Conservation (phyloP, 257 asterid species). For the Orobanche coerulescens region DNA sequence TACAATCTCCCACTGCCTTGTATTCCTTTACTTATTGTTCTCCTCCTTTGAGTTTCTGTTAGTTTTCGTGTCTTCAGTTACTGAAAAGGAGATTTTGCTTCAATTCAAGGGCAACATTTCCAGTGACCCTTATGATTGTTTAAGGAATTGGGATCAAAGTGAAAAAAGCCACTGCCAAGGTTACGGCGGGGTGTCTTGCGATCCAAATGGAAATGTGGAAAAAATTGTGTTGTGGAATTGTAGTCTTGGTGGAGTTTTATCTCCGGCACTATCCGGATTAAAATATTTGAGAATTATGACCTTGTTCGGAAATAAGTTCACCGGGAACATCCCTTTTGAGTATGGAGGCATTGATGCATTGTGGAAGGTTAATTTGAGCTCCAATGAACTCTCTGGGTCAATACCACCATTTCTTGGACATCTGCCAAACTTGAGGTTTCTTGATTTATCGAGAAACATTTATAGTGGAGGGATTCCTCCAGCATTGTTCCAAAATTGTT, state of each 20-base stretch:
- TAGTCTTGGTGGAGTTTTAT: constrained; percentile 61
- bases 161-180: constrained; percentile 54
- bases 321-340: constrained; percentile 64
- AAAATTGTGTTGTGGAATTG: constrained; percentile 81
- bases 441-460: constrained; percentile 76
- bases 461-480: constrained; percentile 62
- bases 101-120: constrained; percentile 81
- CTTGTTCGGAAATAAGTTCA: constrained; percentile 67
- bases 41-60: constrained; percentile 34
- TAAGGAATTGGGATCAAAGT: constrained; percentile 60
- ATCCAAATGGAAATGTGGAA: constrained; percentile 71
- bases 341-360: constrained; percentile 57
- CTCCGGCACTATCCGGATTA: constrained; percentile 66
- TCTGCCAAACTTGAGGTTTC: constrained; percentile 68
- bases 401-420: constrained; percentile 83
- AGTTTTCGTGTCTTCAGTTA: constrained; percentile 37
- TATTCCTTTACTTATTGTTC: constrained; percentile 35
- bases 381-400: constrained; percentile 80
- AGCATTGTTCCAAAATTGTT: constrained; percentile 66
- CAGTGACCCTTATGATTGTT: constrained; percentile 70
- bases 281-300: constrained; percentile 61
- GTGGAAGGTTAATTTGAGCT: constrained; percentile 87
- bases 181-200: constrained; percentile 61
- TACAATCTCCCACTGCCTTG: constrained; percentile 36
- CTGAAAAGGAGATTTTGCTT: constrained; percentile 88